phyloP scores from a whole-genome alignment of 352 stramenopile genomes.

The Globisporangium mamillatum region DNA sequence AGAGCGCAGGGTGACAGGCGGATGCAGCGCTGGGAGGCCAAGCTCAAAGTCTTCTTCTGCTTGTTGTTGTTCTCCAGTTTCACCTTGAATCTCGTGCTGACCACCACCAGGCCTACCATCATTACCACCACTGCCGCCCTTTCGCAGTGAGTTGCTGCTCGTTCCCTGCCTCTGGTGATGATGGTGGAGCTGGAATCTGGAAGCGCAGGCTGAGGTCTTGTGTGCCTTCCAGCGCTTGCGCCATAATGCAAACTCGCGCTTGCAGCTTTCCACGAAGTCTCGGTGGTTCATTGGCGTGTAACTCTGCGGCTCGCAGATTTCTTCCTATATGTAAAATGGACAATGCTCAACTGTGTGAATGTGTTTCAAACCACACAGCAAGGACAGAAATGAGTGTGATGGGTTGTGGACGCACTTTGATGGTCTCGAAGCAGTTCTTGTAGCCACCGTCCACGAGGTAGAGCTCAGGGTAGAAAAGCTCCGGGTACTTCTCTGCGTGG shows the following conservation, averaged over 20 bases:
- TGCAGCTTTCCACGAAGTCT: constrained; percentile 39
- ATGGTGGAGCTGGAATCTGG: constrained; percentile 33
- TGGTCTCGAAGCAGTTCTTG: constrained; percentile 63
- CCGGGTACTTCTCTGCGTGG: constrained; percentile 51
- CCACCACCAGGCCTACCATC: not conserved
- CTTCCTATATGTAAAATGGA: constrained; percentile 9
- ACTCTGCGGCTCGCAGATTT: constrained; percentile 32
- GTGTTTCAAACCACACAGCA: not conserved
- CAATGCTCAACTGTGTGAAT: not conserved
- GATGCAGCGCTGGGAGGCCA: not conserved
- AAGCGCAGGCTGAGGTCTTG: constrained; percentile 36
- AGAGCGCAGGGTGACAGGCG: constrained; percentile 7
- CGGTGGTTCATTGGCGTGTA: constrained; percentile 57
- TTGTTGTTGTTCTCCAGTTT: not conserved
- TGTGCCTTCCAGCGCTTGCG: constrained; percentile 48
- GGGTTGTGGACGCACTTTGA: constrained; percentile 19
- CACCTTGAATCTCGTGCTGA: not conserved
- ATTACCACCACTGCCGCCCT: not conserved
- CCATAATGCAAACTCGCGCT: constrained; percentile 45
- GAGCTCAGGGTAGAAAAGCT: constrained; percentile 65
- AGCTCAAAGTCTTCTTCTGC: constrained; percentile 2
- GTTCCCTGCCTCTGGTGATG: not conserved
- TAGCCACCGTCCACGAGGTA: constrained; percentile 73
- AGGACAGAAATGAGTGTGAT: not conserved
- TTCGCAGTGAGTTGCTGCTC: not conserved